These are phyloP conservation scores for Hypoxylon cercidicola DNA, from an alignment of 495 filamentous ascomycete genomes.

Conservation along the genomic window DNA sequence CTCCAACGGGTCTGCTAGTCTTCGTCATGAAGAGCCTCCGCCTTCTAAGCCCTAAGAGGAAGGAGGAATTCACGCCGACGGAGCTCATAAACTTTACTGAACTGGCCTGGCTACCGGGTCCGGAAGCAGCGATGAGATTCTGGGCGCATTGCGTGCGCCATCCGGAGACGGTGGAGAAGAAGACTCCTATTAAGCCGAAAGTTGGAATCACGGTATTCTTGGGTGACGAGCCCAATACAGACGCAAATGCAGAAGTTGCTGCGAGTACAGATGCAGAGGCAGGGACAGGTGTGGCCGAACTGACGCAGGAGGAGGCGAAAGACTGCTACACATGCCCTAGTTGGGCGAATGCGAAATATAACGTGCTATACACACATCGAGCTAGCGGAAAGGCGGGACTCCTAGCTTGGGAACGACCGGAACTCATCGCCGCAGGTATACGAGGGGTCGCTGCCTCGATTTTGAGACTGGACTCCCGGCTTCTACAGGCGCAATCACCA, in stretches of 20 bases:
- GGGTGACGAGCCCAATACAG: constrained; percentile 34
- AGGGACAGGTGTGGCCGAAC: constrained; percentile 11
- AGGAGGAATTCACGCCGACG: constrained; percentile 48
- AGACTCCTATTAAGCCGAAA: constrained; percentile 35
- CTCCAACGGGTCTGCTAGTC: constrained; percentile 61
- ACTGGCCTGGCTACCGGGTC: constrained; percentile 61
- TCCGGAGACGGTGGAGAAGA: constrained; percentile 39
- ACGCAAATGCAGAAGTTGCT: constrained; percentile 3
- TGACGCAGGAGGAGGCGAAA: constrained; percentile 17
- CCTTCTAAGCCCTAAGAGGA: constrained; percentile 42
- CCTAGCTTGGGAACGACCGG: constrained; percentile 55
- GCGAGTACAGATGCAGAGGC: constrained; percentile 2
- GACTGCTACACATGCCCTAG: constrained; percentile 54
- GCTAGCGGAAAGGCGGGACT: constrained; percentile 46
- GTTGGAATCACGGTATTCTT: constrained; percentile 60
- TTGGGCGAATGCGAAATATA: constrained; percentile 56
- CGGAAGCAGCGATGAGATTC: constrained; percentile 58
- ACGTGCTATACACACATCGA: constrained; percentile 53
- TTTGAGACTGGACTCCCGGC: constrained; percentile 44
- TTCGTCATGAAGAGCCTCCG: constrained; percentile 55
- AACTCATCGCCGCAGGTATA: constrained; percentile 52
- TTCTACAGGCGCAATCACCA: constrained; percentile 28
- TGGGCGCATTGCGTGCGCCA: constrained; percentile 54
- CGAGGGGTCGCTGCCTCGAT: constrained; percentile 51
- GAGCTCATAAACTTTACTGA: constrained; percentile 59